Evolutionary conservation across 164 flowering plant genomes (phyloP).

Genomic region (Chloranthus sessilifolius): DNA sequence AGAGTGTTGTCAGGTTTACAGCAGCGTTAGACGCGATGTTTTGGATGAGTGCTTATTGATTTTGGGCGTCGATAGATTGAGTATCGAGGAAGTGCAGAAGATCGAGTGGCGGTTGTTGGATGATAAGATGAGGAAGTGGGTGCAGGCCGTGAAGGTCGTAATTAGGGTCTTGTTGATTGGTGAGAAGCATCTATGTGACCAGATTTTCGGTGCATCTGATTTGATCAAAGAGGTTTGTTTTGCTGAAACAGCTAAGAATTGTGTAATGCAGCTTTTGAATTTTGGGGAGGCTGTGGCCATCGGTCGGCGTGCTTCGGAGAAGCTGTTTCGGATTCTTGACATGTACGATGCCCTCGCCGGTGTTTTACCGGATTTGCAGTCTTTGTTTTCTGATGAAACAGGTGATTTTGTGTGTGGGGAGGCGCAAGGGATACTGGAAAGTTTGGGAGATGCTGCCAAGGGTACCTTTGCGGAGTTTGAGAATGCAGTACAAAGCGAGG

Average conservation of each 20-base stretch:
- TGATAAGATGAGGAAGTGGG: constrained; percentile 95
- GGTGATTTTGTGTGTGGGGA: constrained; percentile 46
- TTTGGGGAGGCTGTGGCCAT: constrained; percentile 80
- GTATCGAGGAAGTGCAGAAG: constrained; percentile 86
- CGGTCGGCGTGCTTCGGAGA: constrained; percentile 53
- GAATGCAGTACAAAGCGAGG: constrained; percentile 54
- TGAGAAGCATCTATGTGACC: constrained; percentile 71
- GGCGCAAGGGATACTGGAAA: constrained; percentile 46
- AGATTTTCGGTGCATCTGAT: constrained; percentile 46
- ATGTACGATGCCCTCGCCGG: constrained; percentile 68
- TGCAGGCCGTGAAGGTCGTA: constrained; percentile 59
- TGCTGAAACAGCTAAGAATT: constrained; percentile 63
- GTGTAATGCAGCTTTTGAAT: constrained; percentile 66
- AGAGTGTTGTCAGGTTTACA: constrained; percentile 86
- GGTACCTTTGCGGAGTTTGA: constrained; percentile 80
- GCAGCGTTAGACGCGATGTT: constrained; percentile 60
- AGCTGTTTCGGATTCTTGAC: constrained; percentile 63
- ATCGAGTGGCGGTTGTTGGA: constrained; percentile 73
- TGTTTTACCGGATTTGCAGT: constrained; percentile 40
- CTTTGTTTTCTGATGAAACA: constrained; percentile 33
- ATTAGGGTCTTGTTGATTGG: constrained; percentile 49
- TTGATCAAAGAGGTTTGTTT: constrained; percentile 54
- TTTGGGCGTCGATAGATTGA: constrained; percentile 73
- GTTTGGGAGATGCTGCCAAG: constrained; percentile 57
- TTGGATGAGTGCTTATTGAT: constrained; percentile 67